These are phyloP conservation scores for Exutisphaerella laricina DNA, from an alignment of 2,329 filamentous ascomycete genomes.

Conservation along the genomic window DNA sequence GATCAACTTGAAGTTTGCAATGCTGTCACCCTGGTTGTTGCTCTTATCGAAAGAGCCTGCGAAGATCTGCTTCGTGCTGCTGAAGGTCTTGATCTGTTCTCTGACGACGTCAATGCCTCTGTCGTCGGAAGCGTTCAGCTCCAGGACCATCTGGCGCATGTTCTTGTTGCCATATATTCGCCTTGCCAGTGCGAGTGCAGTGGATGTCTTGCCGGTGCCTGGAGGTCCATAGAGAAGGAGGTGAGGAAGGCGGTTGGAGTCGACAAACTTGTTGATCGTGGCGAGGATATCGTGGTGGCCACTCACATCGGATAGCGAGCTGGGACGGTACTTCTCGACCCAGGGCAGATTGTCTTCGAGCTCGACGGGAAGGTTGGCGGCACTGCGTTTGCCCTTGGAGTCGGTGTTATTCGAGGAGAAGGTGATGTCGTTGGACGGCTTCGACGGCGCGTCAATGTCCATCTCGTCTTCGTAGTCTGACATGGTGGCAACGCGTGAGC, in stretches of 20 bases:
- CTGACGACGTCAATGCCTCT: conserved; percentile 95
- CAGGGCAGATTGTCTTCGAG: conserved; percentile 92
- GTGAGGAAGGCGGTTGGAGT: conserved; percentile 88
- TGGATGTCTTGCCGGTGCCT: conserved; percentile 96
- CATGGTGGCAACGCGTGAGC: no score
- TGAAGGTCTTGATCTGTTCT: conserved; percentile 99
- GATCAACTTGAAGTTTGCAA: conserved; percentile 88
- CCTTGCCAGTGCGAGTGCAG: conserved; percentile 84
- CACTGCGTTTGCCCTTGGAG: conserved; percentile 82
- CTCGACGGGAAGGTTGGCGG: conserved; percentile 87
- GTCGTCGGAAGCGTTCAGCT: conserved; percentile 96
- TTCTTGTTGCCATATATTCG: conserved; percentile 89
- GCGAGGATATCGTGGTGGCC: conserved; percentile 96
- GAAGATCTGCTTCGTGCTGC: conserved; percentile 97
- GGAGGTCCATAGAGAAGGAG: conserved; percentile 94
- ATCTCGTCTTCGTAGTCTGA: conserved; percentile 57
- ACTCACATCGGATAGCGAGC: conserved; percentile 83
- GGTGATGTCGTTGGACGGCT: conserved; percentile 41
- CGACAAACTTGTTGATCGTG: conserved; percentile 96
- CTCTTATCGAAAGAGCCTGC: conserved; percentile 38
- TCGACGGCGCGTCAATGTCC: conserved; percentile 56
- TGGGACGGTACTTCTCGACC: conserved; percentile 96
- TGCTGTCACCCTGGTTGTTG: conserved; percentile 32
- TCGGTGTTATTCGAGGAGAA: conserved; percentile 69
- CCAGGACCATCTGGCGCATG: conserved; percentile 96